Base-by-base conservation (phyloP, 345 rosid species). In the Brassica nigra region DNA sequence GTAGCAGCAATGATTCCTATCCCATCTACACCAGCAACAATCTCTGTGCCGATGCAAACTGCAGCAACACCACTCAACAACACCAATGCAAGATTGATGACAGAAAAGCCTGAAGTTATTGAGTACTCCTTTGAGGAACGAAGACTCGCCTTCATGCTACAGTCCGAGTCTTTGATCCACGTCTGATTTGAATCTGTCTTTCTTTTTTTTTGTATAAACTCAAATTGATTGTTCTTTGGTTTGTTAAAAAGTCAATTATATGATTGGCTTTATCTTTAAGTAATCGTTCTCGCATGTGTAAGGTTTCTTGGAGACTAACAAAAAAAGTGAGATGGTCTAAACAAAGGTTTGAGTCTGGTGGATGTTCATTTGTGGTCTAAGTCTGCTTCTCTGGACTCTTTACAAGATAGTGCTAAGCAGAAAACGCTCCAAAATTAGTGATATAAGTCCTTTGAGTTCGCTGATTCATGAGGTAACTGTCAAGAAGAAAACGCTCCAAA, bases 41-140 rank as follows among this genome's bases (percentile, higher is more conserved):
- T 85, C 15, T 87, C 91, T 14, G 85, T 89, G 12, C 88, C 89
- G 31, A 93, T 92, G 98, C 99, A 88, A 84, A 93, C 99, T 11
- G 92, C 87, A 10, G 92, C 98, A 52, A 88, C 27, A 23, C 27
- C 27, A 23, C 27, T 23, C 27, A 23, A 23, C 27, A 23, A 23
- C 27, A 62, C 3, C 63, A 74, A 58, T 9, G 68, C 74, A 16
- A 77, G 76, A 7, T 58, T 80, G 27, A 74, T 85, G 9, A 74
- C 62, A 49, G 62, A 61, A 59, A 71, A 83, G 52, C 82, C 68
- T 61, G 85, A 85, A 42, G 88, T 82, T 49, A 82, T 86, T 9
- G 99, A 93, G 52, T 91, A 90, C 74, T 93, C 97, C 5, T 93
- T 93, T 6, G 95, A 95, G 84, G 99, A 95, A 85, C 83, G 86